Conservation (phyloP, 495 filamentous ascomycete species). For the Penicillium cosmopolitanum region DNA sequence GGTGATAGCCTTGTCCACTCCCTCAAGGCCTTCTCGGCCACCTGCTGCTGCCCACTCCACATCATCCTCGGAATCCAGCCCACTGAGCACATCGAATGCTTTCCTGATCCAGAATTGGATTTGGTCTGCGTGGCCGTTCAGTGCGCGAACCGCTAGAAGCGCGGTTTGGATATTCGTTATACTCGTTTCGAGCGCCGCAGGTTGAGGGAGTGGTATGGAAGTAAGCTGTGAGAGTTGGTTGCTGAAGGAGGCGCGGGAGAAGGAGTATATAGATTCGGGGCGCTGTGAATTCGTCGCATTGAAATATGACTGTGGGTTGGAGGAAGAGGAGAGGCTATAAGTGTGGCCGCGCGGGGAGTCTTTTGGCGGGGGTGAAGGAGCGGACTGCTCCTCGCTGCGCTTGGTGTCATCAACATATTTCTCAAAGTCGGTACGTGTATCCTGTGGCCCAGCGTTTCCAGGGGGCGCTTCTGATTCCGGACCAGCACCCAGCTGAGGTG, state of each 20-base stretch:
- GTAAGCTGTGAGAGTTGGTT: slow-evolving; percentile 88
- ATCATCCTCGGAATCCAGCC: slow-evolving; percentile 91
- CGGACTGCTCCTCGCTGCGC: slow-evolving; percentile 37
- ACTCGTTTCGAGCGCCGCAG: slow-evolving; percentile 75
- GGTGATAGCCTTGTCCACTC: slow-evolving; percentile 83
- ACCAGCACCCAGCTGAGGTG: slow-evolving; percentile 28
- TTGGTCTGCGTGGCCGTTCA: slow-evolving; percentile 83
- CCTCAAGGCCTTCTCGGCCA: slow-evolving; percentile 84
- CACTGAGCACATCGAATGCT: slow-evolving; percentile 80
- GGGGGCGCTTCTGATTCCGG: slow-evolving; percentile 15
- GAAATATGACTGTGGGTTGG: slow-evolving; percentile 55
- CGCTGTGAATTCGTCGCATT: slow-evolving; percentile 53
- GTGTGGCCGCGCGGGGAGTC: slow-evolving; percentile 30
- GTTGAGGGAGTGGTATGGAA: slow-evolving; percentile 80
- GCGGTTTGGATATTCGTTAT: slow-evolving; percentile 83
- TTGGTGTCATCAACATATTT: slow-evolving; percentile 50
- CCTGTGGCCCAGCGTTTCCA: slow-evolving; percentile 14
- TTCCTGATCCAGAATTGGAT: slow-evolving; percentile 92
- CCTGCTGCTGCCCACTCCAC: slow-evolving; percentile 96
- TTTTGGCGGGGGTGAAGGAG: slow-evolving; percentile 47
- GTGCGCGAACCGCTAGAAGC: slow-evolving; percentile 71
- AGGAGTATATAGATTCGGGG: slow-evolving; percentile 82
- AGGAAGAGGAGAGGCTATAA: slow-evolving; percentile 44
- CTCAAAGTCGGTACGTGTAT: slow-evolving; percentile 46
- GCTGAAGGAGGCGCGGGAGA: slow-evolving; percentile 86